These are phyloP conservation scores for Taxawa tesnikishii DNA, from an alignment of 2,329 filamentous ascomycete species.

Conservation along the genomic window DNA sequence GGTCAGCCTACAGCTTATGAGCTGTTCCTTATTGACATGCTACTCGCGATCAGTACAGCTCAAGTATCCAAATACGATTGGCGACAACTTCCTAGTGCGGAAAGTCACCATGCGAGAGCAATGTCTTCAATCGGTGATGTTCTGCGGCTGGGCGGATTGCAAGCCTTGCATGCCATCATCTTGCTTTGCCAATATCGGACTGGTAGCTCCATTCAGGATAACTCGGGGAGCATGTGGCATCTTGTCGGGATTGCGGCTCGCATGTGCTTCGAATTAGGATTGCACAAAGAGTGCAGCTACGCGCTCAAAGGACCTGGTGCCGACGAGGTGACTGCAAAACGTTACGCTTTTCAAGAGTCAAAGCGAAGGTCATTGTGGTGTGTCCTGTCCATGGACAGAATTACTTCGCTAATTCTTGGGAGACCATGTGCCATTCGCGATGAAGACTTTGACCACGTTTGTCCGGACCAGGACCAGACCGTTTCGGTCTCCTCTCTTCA, in stretches of 20 bases:
- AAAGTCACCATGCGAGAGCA: conserved; percentile 28
- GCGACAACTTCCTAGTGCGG: conserved; percentile 29
- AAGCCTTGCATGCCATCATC: conserved; percentile 28
- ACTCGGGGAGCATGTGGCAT: conserved; percentile 27
- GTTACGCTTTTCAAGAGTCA: conserved; percentile 20
- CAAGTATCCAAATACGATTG: conserved; percentile 34
- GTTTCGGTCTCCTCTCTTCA: too few species aligned
- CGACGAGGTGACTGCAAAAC: neutral
- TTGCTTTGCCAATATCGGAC: conserved; percentile 32
- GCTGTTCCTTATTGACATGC: conserved; percentile 31
- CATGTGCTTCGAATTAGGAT: conserved; percentile 43
- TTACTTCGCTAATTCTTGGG: conserved; percentile 25
- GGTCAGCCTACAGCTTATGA: conserved; percentile 16
- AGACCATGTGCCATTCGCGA: conserved; percentile 27
- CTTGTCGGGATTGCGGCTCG: conserved; percentile 30
- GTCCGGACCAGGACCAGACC: conserved; percentile 17
- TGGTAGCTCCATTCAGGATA: conserved; percentile 24
- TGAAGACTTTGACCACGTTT: conserved; percentile 28
- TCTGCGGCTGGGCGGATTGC: conserved; percentile 22
- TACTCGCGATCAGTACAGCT: conserved; percentile 30
- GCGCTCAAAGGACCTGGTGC: conserved; percentile 5
- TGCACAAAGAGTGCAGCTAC: conserved; percentile 28
- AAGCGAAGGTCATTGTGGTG: conserved; percentile 32
- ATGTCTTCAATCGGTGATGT: conserved; percentile 25
- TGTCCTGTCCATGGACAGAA: conserved; percentile 27